Evolutionary conservation across 2,329 filamentous ascomycete genomes (phyloP), one percentile per base, ranked within the genome.

Genomic region (Botrytis aclada): DNA sequence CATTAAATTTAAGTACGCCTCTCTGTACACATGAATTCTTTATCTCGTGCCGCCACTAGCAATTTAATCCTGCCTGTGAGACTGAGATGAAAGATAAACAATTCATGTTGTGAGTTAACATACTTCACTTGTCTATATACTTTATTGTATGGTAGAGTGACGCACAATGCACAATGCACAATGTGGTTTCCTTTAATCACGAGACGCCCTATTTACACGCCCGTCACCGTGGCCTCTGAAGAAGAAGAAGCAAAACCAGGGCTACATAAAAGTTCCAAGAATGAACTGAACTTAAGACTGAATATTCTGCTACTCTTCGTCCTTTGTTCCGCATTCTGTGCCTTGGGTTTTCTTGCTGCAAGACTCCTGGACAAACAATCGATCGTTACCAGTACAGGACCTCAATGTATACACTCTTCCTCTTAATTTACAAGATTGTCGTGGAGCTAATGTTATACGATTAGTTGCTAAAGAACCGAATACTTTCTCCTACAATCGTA

Each of bases 351-450:
- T 22, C 22, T 29, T 34, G 10, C 51, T 7, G 45, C 45, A 37
- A 54, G 45, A 22, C 0, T 54, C 1, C 16, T 39, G 16, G 45
- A 66, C 3, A 20, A 7, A 20, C 16, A 12, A 14, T 66, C 34
- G 12, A 20, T 29, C 1, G 34, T n/a, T 39, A 9, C 1, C 16
- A 8, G 32, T 29, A 4, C 9, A 1, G 64, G 45, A 39, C 45
- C 45, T 29, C 39, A 39, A 18, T 60, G 67, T 70, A 34, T 25
- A 25, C 45, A n/a, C 4, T 1, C 7, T 29, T 10, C 3, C 4
- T n/a, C 22, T 39, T 1, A 4, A 7, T 10, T 29, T 29, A 12
- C 7, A 0, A 25, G 6, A 29, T 18, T 5, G 2, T 20, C 0
- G 10, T 32, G 12, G 32, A 29, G 32, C 32, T 66, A 51, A 69